These are phyloP conservation scores for Sextonia rubra DNA, from an alignment of 164 flowering plant species.

Conservation along the genomic window DNA sequence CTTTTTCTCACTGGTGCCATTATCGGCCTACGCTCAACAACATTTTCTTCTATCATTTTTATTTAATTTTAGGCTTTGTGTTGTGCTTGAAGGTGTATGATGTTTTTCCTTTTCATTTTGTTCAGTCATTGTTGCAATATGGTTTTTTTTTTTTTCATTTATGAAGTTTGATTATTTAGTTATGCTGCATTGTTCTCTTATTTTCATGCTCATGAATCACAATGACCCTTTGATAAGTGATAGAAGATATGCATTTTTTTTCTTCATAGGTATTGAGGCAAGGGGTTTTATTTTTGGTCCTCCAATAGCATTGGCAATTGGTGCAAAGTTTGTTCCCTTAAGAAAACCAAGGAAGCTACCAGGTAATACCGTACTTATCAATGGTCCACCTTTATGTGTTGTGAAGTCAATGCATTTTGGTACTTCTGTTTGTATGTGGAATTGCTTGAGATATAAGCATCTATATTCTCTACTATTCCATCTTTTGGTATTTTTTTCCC, in stretches of 20 bases:
- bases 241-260: slow-evolving; percentile 15
- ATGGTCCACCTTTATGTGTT: too few species aligned
- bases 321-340: slow-evolving; percentile 96
- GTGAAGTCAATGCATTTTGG: background rate
- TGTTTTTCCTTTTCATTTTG: too few species aligned
- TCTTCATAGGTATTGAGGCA: slow-evolving; percentile 75
- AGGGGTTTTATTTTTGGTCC: slow-evolving; percentile 96
- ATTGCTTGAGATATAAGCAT: background rate
- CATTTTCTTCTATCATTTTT: too few species aligned
- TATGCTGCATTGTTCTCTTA: background rate
- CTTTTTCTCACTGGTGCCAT: too few species aligned
- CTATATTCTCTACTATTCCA: background rate
- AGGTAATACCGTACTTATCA: slow-evolving; percentile 36
- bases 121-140: background rate
- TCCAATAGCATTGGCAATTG: slow-evolving; percentile 91
- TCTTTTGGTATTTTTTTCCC: too few species aligned
- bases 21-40: too few species aligned
- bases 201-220: background rate
- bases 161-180: background rate
- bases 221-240: background rate
- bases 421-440: background rate
- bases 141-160: background rate
- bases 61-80: background rate
- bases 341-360: slow-evolving; percentile 93
- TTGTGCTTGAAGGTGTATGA: background rate